A percentile compares a stretch with the other conserved stretches of the same genome.
phyloP scores from a whole-genome alignment of 2,329 filamentous ascomycete genomes.

The Tolypocladium capitatum region DNA sequence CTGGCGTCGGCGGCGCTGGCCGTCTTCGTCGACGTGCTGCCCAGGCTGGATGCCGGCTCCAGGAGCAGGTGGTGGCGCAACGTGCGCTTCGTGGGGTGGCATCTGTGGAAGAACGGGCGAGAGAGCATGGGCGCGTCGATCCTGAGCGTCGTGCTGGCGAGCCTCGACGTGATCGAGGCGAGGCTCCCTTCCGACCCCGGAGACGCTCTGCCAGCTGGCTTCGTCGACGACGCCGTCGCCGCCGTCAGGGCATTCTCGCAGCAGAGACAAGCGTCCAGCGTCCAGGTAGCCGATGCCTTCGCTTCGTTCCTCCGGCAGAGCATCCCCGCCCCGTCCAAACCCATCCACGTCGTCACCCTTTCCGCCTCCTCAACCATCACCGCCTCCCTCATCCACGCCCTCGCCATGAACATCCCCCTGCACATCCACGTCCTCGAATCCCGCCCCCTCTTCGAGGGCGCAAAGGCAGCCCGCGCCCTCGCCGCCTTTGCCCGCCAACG shows the following conservation, averaged over 20 bases:
- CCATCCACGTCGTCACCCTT: constrained; percentile 42
- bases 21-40: constrained; percentile 33
- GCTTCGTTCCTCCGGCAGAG: constrained; percentile 16
- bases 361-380: constrained; percentile 51
- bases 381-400: constrained; percentile 29
- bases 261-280: constrained; percentile 12
- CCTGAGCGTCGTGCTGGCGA: constrained; percentile 31
- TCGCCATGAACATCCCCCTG: constrained; percentile 24
- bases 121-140: constrained; percentile 54
- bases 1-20: constrained; percentile 40
- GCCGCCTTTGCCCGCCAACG: constrained; percentile 27
- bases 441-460: constrained; percentile 52
- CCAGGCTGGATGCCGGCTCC: constrained; percentile 12
- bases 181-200: constrained; percentile 9
- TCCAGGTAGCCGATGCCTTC: constrained; percentile 22
- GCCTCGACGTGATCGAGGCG: constrained; percentile 26
- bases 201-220: constrained; percentile 1
- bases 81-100: constrained; percentile 44
- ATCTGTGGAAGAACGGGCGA: constrained; percentile 51
- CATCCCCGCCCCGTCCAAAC: constrained; percentile 4
- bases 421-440: constrained; percentile 53
- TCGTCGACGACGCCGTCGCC: constrained; percentile 9
- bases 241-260: constrained; percentile 7
- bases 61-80: constrained; percentile 36
- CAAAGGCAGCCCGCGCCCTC: constrained; percentile 36